These are phyloP conservation scores for Leishmania guyanensis DNA, from an alignment of 208 protist genomes.

Conservation along the genomic window DNA sequence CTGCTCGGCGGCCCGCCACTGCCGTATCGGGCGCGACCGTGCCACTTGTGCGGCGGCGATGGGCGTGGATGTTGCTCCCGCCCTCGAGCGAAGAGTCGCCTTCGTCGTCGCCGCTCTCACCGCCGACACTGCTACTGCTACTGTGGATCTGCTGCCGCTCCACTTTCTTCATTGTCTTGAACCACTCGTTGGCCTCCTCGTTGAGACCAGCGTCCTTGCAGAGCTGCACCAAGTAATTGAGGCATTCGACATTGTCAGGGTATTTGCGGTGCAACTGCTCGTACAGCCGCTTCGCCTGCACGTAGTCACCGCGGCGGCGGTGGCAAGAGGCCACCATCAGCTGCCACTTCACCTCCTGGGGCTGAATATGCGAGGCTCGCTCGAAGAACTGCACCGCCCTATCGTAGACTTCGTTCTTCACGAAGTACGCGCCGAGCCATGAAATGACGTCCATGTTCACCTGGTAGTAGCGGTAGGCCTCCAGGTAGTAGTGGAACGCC, in stretches of 20 bases:
- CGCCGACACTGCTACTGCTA: slow-evolving; percentile 31
- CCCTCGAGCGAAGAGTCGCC: slow-evolving; percentile 25
- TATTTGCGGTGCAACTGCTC: slow-evolving; percentile 91
- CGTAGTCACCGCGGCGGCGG: slow-evolving; percentile 90
- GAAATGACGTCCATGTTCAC: slow-evolving; percentile 97
- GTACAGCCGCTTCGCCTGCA: slow-evolving; percentile 93
- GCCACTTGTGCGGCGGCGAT: slow-evolving; percentile 13
- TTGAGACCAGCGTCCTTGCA: slow-evolving; percentile 90
- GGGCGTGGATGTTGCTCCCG: slow-evolving; percentile 8
- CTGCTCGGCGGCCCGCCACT: slow-evolving; percentile 28
- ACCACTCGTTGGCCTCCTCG: slow-evolving; percentile 93
- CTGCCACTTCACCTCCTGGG: slow-evolving; percentile 96
- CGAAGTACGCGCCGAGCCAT: slow-evolving; percentile 97
- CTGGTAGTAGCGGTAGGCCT: slow-evolving; percentile 97
- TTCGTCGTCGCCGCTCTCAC: slow-evolving; percentile 24
- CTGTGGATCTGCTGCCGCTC: slow-evolving; percentile 68
- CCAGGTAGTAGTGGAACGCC: slow-evolving; percentile 95
- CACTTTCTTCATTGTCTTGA: slow-evolving; percentile 80
- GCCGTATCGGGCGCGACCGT: slow-evolving; percentile 23
- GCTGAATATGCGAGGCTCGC: slow-evolving; percentile 95
- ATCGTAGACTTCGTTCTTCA: slow-evolving; percentile 97
- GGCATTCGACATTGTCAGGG: slow-evolving; percentile 95
- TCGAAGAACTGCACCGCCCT: slow-evolving; percentile 98
- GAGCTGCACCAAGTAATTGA: slow-evolving; percentile 94
- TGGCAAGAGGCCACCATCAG: slow-evolving; percentile 97